Conservation (phyloP, 2,329 filamentous ascomycete genomes). For the Fusarium goolgardi region DNA sequence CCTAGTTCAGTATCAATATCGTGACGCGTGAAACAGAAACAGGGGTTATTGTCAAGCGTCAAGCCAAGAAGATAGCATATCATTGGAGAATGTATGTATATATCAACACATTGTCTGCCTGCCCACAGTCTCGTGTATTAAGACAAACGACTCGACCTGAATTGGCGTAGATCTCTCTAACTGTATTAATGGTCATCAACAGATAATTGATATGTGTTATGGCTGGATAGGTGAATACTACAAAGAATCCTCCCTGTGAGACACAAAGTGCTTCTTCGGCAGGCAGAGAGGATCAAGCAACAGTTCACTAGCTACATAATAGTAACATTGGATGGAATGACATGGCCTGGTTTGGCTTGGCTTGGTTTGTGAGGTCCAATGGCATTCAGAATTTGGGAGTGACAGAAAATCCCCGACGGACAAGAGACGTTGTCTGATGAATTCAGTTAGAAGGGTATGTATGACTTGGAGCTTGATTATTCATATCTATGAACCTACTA, state of each 20-base stretch:
- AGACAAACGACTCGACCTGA: slow-evolving; percentile 16
- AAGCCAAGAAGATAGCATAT: slow-evolving; percentile 26
- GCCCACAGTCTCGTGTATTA: slow-evolving; percentile 18
- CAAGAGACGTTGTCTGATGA: slow-evolving; percentile 1
- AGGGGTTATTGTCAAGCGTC: slow-evolving; percentile 6
- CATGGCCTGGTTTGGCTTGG: slow-evolving; percentile 8
- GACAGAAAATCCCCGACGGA: not conserved
- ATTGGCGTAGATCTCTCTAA: not conserved
- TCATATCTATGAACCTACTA: not conserved
- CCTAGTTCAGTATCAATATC: slow-evolving; percentile 4
- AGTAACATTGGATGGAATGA: slow-evolving; percentile 20
- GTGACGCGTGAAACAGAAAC: slow-evolving; percentile 3
- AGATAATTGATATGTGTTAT: slow-evolving; percentile 8
- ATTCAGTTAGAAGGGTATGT: slow-evolving; percentile 3
- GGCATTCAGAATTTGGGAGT: slow-evolving; percentile 10
- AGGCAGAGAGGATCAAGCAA: slow-evolving; percentile 6
- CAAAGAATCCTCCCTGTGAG: not conserved
- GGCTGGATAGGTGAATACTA: not conserved
- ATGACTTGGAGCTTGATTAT: not conserved
- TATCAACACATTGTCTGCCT: not conserved
- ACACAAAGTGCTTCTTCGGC: slow-evolving; percentile 3
- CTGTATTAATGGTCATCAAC: not conserved
- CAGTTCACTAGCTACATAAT: not conserved
- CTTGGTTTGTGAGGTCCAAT: slow-evolving; percentile 22
- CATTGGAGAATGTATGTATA: not conserved